These are phyloP conservation scores for Fragilaria crotonensis DNA, from an alignment of 108 stramenopile genomes.

Conservation along the genomic window DNA sequence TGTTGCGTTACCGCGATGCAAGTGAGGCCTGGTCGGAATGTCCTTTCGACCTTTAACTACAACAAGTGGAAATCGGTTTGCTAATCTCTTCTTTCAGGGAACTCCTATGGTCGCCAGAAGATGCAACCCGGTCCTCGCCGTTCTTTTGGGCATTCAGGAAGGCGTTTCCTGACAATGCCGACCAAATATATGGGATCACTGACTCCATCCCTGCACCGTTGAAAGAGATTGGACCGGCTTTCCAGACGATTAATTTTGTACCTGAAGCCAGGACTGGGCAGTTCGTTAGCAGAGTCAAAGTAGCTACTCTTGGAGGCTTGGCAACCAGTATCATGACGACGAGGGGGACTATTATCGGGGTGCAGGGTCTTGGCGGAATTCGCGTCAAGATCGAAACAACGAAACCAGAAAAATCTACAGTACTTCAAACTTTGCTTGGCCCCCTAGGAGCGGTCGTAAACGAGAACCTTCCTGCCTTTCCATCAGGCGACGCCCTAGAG, in stretches of 20 bases:
- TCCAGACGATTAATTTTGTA: slow-evolving; percentile 59
- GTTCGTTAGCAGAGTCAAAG: slow-evolving; percentile 68
- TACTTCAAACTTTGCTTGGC: slow-evolving; percentile 38
- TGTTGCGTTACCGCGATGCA: not conserved
- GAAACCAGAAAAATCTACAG: slow-evolving; percentile 72
- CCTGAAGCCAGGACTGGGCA: slow-evolving; percentile 33
- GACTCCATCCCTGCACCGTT: slow-evolving; percentile 72
- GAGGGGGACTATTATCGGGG: slow-evolving; percentile 40
- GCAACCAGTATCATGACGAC: slow-evolving; percentile 89
- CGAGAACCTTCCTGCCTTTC: slow-evolving; percentile 61
- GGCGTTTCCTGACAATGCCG: slow-evolving; percentile 70
- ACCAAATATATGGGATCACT: slow-evolving; percentile 78
- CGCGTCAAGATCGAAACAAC: slow-evolving; percentile 60
- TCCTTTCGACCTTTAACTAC: too few species aligned
- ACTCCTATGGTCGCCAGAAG: slow-evolving; percentile 68
- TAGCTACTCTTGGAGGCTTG: slow-evolving; percentile 74
- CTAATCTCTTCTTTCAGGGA: slow-evolving; percentile 43
- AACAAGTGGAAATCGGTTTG: too few species aligned
- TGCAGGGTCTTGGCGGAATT: slow-evolving; percentile 54
- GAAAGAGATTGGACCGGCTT: slow-evolving; percentile 81
- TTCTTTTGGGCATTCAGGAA: slow-evolving; percentile 86
- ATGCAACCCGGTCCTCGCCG: slow-evolving; percentile 68
- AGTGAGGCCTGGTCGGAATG: not conserved
- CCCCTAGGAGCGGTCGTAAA: slow-evolving; percentile 56
- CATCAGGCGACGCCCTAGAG: slow-evolving; percentile 71